Evolutionary conservation across 257 asterid species (phyloP), one percentile per base, ranked within the genome.

Genomic region (Lithospermum erythrorhizon): DNA sequence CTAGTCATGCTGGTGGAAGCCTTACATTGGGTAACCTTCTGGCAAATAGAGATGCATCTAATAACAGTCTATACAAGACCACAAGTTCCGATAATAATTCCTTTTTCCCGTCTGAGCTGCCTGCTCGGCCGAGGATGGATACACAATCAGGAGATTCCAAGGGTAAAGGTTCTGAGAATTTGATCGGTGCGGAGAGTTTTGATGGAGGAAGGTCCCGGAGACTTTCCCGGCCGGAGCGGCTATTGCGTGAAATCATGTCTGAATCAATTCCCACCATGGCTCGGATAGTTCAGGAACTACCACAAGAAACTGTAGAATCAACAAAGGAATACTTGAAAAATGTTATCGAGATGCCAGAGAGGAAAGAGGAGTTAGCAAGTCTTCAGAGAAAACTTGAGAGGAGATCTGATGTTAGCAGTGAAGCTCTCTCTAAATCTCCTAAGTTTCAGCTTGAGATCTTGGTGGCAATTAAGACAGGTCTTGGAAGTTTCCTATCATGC

Each of bases 101-200:
- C 0, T 78, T 82, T 77, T 83, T 88, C 62, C 94, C 88, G 3
- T 84, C 95, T 7, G 94, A 91, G 78, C 75, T 91, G 71, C 95
- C 90, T 3, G 95, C 89, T 0, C 86, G 85, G 51, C 95, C 85
- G 0, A 69, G 76, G 67, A 52, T 64, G 30, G 95, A 85, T 59
- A 70, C 68, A n/a, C 87, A 72, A 58, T 79, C 86, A 0, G 87
- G 83, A 59, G 84, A 86, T 68, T 82, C 82, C 3, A 75, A 81
- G 57, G 82, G 75, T 68, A 75, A 70, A 72, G 81, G 76, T 27
- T 73, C 83, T 49, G 86, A 79, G 51, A 70, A 68, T 49, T 19
- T 79, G 23, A 78, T 71, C 35, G 82, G 72, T 54, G 67, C 72
- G 13, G 94, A 81, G 58, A 82, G 75, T 62, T 45, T 69, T 2